These are phyloP conservation scores for Adansonia gregorii DNA, from an alignment of 441 rosid species.

Conservation along the genomic window DNA sequence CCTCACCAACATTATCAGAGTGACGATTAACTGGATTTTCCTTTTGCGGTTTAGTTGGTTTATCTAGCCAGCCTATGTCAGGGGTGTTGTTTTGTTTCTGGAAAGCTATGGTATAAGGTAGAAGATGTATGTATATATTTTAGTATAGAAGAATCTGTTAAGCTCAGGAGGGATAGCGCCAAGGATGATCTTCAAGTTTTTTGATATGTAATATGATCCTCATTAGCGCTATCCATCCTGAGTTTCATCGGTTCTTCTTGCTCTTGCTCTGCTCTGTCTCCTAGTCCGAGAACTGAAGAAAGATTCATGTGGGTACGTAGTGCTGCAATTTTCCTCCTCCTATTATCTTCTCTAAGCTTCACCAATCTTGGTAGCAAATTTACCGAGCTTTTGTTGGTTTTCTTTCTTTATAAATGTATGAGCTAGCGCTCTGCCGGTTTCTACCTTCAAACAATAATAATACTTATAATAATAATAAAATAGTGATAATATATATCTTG, in stretches of 20 bases:
- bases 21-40: not conserved
- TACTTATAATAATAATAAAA: not conserved
- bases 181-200: constrained; percentile 20
- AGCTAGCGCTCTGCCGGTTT: not conserved
- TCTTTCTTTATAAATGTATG: not conserved
- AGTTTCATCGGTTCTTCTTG: constrained; percentile 82
- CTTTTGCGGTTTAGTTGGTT: not conserved
- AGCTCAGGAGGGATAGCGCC: constrained; percentile 54
- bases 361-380: not conserved
- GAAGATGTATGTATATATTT: not conserved
- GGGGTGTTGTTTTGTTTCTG: not conserved
- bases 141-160: constrained; percentile 25
- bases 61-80: not conserved
- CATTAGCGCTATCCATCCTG: constrained; percentile 98
- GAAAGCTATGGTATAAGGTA: not conserved
- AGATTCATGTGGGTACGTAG: not conserved
- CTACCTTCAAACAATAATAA: not conserved
- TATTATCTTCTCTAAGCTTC: not conserved
- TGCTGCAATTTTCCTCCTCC: not conserved
- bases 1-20: constrained; percentile 11
- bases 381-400: constrained; percentile 1
- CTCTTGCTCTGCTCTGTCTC: constrained; percentile 33
- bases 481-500: not conserved
- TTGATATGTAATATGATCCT: not conserved
- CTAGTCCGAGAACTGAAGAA: not conserved